These are phyloP conservation scores for Phytopythium aichiense DNA, from an alignment of 352 stramenopile genomes.

Conservation along the genomic window DNA sequence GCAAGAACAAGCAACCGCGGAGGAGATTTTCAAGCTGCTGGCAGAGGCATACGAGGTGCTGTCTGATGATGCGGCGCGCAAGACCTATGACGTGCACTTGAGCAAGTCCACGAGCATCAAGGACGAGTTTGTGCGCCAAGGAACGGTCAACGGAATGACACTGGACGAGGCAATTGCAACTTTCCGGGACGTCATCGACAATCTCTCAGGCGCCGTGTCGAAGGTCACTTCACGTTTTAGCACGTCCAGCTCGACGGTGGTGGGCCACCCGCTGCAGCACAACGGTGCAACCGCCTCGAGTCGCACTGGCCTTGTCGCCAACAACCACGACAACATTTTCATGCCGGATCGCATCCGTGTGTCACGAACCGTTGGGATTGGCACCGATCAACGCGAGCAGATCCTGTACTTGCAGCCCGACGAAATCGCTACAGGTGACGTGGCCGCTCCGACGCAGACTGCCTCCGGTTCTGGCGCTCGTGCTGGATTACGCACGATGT, in stretches of 20 bases:
- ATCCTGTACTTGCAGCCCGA: constrained; percentile 80
- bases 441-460: constrained; percentile 31
- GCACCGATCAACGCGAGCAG: constrained; percentile 53
- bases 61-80: constrained; percentile 52
- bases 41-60: constrained; percentile 83
- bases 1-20: constrained; percentile 60
- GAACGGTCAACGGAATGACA: constrained; percentile 79
- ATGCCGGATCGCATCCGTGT: constrained; percentile 66
- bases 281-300: constrained; percentile 14
- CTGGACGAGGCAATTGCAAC: constrained; percentile 80
- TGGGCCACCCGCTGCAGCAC: constrained; percentile 43
- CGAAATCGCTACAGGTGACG: constrained; percentile 57
- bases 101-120: constrained; percentile 39
- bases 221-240: constrained; percentile 64
- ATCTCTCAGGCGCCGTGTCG: constrained; percentile 44
- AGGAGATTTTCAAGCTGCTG: constrained; percentile 80
- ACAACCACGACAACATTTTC: constrained; percentile 88
- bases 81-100: constrained; percentile 64
- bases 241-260: constrained; percentile 63
- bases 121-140: constrained; percentile 74
- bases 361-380: constrained; percentile 48
- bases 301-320: constrained; percentile 41
- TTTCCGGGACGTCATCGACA: constrained; percentile 75
- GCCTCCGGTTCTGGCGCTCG: constrained; percentile 7
- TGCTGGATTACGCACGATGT: constrained; percentile 46